Evolutionary conservation across 768 basidiomycete genomes (phyloP), one percentile per base, ranked within the genome.

Genomic region (Mycena latifolia): DNA sequence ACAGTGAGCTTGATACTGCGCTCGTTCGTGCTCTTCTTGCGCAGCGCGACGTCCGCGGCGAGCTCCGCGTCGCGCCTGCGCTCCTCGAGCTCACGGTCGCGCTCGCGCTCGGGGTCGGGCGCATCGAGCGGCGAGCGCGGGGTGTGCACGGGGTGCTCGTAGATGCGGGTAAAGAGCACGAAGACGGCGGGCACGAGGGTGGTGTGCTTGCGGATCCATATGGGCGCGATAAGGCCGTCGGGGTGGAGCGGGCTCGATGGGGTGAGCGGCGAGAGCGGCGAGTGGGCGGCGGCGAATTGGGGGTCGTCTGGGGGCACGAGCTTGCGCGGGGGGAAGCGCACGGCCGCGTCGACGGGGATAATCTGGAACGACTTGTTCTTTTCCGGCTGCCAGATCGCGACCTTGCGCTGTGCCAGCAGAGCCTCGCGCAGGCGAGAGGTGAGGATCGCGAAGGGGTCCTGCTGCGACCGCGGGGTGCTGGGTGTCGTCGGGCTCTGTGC

Each of bases 121-220:
- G 79, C 70, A 67, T 91, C 88, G 28, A 89, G 81, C 0, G 89
- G 89, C 12, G 86, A 85, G 35, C 80, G 78, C 1, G 84, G 75
- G 8, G 80, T 73, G n/a, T 77, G 70, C 14, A 77, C 77, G 0
- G 86, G 84, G 24, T 80, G 80, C 75, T 98, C 96, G 73, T 84
- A 95, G 65, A 99, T 82, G 60, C 93, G 88, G 60, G 93, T 79
- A 76, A 98, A 98, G 65, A 98, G 83, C 11, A 99, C 93, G 77
- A 98, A 97, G 0, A 98, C 96, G 25, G 94, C 91, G 0, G 98
- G 98, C 0, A 98, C 79, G 33, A 98, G 89, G 1, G 93, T 89
- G 0, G 93, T 93, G 73, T 99, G 98, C 78, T 99, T 99, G 47
- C 96, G 86, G 35, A 99, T 89, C 98, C 98, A 99, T 75, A 99